phyloP scores from a whole-genome alignment of 208 protist genomes.

The Phytomonas sp. region DNA sequence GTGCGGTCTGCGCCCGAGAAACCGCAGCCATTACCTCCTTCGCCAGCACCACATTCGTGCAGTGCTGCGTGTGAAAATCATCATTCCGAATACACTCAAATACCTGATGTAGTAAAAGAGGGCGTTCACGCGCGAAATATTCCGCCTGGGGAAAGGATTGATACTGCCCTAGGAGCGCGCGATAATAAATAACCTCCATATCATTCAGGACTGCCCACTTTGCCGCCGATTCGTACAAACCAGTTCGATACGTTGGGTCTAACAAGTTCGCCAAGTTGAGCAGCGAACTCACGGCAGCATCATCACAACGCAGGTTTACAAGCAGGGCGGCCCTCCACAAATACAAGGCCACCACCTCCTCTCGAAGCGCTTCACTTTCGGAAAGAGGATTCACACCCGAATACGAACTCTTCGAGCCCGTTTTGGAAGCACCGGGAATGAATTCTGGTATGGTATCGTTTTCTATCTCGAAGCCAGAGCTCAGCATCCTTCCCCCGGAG shows the following conservation, averaged over 20 bases:
- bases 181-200: slow-evolving; percentile 79
- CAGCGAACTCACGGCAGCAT: slow-evolving; percentile 49
- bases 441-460: slow-evolving; percentile 19
- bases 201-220: slow-evolving; percentile 74
- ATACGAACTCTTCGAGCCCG: slow-evolving; percentile 22
- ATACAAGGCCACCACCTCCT: slow-evolving; percentile 54
- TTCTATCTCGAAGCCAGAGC: slow-evolving; percentile 19
- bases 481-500: slow-evolving; percentile 26
- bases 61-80: slow-evolving; percentile 50
- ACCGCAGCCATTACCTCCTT: slow-evolving; percentile 70
- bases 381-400: slow-evolving; percentile 45
- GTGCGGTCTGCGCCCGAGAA: slow-evolving; percentile 56
- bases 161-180: slow-evolving; percentile 52
- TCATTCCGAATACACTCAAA: slow-evolving; percentile 39
- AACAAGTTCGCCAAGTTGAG: slow-evolving; percentile 53
- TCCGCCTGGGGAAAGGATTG: slow-evolving; percentile 30
- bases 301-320: slow-evolving; percentile 64
- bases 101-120: slow-evolving; percentile 54
- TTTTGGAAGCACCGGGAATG: slow-evolving; percentile 23
- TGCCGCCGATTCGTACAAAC: slow-evolving; percentile 43
- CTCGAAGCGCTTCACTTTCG: slow-evolving; percentile 32
- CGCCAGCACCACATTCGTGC: slow-evolving; percentile 62
- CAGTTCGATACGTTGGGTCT: slow-evolving; percentile 28
- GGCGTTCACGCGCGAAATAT: slow-evolving; percentile 38
- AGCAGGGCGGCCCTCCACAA: slow-evolving; percentile 73